Conservation (phyloP, 2,329 filamentous ascomycete genomes). For the Diplodia sapinea region DNA sequence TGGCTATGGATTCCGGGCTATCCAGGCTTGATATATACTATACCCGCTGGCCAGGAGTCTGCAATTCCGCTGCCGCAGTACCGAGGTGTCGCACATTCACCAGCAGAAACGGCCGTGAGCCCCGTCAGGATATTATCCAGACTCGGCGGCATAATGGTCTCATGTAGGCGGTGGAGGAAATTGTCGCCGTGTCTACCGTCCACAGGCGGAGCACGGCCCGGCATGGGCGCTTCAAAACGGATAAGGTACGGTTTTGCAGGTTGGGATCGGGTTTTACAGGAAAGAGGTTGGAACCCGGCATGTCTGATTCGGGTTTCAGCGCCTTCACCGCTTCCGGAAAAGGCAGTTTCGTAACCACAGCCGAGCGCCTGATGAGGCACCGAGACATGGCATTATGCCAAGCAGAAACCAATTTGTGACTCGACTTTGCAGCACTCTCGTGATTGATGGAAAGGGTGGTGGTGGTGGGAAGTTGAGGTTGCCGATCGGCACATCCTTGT, state of each 20-base stretch:
- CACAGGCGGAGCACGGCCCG: too few species aligned
- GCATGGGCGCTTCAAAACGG: conserved; percentile 9
- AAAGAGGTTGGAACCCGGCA: neutral
- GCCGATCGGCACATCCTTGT: neutral
- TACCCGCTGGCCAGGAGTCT: neutral
- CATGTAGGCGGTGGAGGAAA: neutral
- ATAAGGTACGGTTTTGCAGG: neutral
- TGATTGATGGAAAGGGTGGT: conserved; percentile 6
- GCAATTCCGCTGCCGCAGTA: neutral
- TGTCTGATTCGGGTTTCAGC: conserved; percentile 18
- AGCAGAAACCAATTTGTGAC: conserved; percentile 1
- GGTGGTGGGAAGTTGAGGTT: neutral
- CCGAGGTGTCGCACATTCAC: conserved; percentile 6
- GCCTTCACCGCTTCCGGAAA: neutral
- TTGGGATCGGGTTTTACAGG: neutral
- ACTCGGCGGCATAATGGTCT: conserved; percentile 13
- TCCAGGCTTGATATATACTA: neutral
- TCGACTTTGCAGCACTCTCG: neutral
- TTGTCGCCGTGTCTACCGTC: neutral
- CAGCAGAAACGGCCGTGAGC: neutral
- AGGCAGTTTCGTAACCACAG: conserved; percentile 17
- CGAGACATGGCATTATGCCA: neutral
- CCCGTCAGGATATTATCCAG: conserved; percentile 18
- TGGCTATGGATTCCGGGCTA: neutral
- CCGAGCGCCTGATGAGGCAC: conserved; percentile 20